These are phyloP conservation scores for Saturnispora besseyi DNA, from an alignment of 805 yeast genomes.

Conservation along the genomic window DNA sequence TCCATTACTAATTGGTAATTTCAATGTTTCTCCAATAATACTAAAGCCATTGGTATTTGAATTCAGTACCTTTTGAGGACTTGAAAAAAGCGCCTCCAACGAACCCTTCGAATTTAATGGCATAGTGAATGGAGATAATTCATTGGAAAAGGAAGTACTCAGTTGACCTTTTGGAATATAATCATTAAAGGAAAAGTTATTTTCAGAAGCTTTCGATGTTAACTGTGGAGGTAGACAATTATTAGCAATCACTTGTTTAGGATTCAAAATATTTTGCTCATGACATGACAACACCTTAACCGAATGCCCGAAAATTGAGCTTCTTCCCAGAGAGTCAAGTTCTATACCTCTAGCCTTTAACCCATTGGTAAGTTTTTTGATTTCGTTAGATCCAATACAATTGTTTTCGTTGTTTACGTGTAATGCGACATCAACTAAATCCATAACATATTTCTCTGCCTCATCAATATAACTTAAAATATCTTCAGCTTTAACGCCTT, in stretches of 20 bases:
- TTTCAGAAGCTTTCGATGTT: background rate
- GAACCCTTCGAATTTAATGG: background rate
- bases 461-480: constrained; percentile 6
- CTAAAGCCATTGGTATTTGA: background rate
- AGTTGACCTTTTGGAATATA: background rate
- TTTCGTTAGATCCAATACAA: background rate
- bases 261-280: constrained; percentile 1
- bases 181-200: background rate
- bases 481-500: background rate
- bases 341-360: constrained; percentile 1
- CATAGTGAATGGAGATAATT: background rate
- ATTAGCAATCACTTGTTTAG: background rate
- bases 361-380: background rate
- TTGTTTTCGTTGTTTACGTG: background rate
- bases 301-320: constrained; percentile 2
- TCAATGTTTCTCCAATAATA: background rate
- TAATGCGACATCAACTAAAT: constrained; percentile 2
- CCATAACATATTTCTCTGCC: constrained; percentile 6
- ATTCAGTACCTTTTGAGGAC: background rate
- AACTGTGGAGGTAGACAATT: background rate
- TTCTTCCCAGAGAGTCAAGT: constrained; percentile 2
- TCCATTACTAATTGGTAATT: background rate
- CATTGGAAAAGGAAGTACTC: background rate
- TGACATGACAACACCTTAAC: background rate
- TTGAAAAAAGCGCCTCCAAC: constrained; percentile 2